Evolutionary conservation across 2,329 filamentous ascomycete genomes (phyloP), one percentile per base, ranked within the genome.

Genomic region (Bimuria novae-zelandiae): DNA sequence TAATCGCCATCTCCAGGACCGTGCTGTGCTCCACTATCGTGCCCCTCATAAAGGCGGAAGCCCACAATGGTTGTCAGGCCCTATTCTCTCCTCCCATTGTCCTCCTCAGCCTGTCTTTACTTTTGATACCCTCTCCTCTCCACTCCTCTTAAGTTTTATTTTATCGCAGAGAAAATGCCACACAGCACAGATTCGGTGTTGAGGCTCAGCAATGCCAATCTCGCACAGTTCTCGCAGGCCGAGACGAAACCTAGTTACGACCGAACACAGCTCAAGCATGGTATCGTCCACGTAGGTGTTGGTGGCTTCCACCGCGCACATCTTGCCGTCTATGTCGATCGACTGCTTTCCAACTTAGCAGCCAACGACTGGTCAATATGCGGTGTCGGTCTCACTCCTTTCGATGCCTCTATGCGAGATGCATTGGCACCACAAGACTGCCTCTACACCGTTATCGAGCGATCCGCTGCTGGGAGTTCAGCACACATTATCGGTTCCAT

Each of bases 291-390:
- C 42, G 61, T 68, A 10, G 64, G 64, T 43, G 64, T 68, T 27
- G 64, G 64, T 39, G 64, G 64, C 32, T 68, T 68, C 56, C 64
- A 68, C 58, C 51, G 64, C 25, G 64, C 64, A 21, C 64, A 68
- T 51, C 56, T 68, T 48, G 64, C 64, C 3, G 61, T 59, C 35
- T 68, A 68, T 40, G 63, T 68, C 41, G 64, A 68, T 52, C 61
- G 52, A 37, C 56, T 68, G 7, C 61, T 68, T 14, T 61, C 65
- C 42, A 62, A 68, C 49, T 59, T 66, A 41, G 50, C 56, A 39
- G 54, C 64, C 14, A 56, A 61, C 32, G 63, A 68, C 39, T 68
- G 64, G 64, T 63, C 64, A 11, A 68, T 68, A 27, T 68, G 64
- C 47, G 64, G 64, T 54, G 63, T 68, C 22, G 64, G 61, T 27